Percentiles rank a stretch among this genome's conserved stretches.
These are phyloP conservation scores for Geranium rotundifolium DNA, from an alignment of 345 rosid genomes.

Conservation along the genomic window DNA sequence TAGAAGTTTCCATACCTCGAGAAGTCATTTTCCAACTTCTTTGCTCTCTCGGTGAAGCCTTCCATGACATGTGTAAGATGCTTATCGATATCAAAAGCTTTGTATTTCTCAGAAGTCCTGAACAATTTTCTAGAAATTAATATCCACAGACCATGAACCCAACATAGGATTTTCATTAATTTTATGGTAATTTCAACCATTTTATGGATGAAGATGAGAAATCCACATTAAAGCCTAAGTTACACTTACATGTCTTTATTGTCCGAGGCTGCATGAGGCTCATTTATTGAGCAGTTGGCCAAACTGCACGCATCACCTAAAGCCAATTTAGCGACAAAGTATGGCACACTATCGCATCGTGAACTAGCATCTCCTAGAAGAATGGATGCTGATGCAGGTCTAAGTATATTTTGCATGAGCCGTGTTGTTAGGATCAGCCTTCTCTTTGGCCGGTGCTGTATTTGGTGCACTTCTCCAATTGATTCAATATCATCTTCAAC, in stretches of 20 bases:
- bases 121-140: not conserved
- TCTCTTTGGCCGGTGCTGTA: slow-evolving; percentile 52
- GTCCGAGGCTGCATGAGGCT: slow-evolving; percentile 14
- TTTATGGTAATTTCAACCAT: too few relatives aligned
- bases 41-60: slow-evolving; percentile 39
- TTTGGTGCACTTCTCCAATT: slow-evolving; percentile 34
- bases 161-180: not conserved
- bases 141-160: not conserved
- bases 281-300: slow-evolving; percentile 20
- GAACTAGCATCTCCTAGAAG: slow-evolving; percentile 39
- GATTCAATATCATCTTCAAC: slow-evolving; percentile 45
- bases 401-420: slow-evolving; percentile 64
- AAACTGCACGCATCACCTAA: slow-evolving; percentile 66
- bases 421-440: slow-evolving; percentile 67
- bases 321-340: slow-evolving; percentile 40
- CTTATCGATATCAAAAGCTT: slow-evolving; percentile 32
- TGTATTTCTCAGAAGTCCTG: slow-evolving; percentile 35
- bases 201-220: too few relatives aligned
- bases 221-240: not conserved
- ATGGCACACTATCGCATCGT: slow-evolving; percentile 40
- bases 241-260: slow-evolving; percentile 45
- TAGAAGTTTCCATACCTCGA: slow-evolving; percentile 28
- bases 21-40: slow-evolving; percentile 46
- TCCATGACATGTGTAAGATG: slow-evolving; percentile 54
- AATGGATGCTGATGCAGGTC: slow-evolving; percentile 42